Conservation (phyloP, 176 grass and related monocot species). For the Bromus sterilis region DNA sequence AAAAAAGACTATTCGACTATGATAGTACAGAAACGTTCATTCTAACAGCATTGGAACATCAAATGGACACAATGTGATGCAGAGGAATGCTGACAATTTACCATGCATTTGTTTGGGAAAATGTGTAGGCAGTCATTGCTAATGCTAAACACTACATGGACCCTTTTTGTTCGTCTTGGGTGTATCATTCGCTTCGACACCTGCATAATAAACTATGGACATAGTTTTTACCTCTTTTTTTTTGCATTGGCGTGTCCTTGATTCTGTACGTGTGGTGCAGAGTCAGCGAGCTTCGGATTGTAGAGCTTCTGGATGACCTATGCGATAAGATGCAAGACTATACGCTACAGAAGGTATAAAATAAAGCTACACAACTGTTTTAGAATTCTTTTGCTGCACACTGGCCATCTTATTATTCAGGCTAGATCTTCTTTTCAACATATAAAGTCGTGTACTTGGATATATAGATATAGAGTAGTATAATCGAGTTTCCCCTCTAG, state of each 20-base stretch:
- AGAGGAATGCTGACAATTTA: neutral
- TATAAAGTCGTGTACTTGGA: neutral
- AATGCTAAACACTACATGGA: neutral
- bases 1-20: neutral
- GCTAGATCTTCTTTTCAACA: neutral
- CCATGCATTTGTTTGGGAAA: neutral
- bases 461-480: neutral
- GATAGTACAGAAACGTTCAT: neutral
- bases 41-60: neutral
- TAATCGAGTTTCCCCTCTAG: neutral
- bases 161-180: neutral
- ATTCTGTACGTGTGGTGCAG: conserved; percentile 30
- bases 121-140: neutral
- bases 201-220: neutral
- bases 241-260: neutral
- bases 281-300: conserved; percentile 83
- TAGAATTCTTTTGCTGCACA: neutral
- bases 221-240: neutral
- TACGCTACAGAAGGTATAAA: conserved; percentile 62
- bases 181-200: neutral
- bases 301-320: conserved; percentile 94
- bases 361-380: neutral
- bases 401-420: neutral
- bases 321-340: conserved; percentile 98
- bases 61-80: neutral